phyloP scores from a whole-genome alignment of 1,284 basidiomycete genomes.

The Melampsora allii-populina region DNA sequence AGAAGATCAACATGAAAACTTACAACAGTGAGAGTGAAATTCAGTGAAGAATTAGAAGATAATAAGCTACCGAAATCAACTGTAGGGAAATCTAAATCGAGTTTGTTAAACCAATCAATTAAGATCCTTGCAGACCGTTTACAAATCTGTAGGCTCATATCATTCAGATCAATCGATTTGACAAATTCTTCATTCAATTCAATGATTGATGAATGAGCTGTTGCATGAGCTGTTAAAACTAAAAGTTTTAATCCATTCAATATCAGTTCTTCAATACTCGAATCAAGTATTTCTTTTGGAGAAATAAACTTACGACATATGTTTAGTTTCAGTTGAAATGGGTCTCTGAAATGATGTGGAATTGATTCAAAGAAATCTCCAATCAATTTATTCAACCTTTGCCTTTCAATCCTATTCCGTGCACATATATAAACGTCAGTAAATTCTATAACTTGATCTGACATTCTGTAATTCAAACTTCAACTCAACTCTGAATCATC shows the following conservation, averaged over 20 bases:
- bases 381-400: slow-evolving; percentile 10
- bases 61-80: slow-evolving; percentile 28
- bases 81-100: slow-evolving; percentile 2
- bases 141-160: slow-evolving; percentile 13
- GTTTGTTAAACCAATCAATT: slow-evolving; percentile 26
- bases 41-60: slow-evolving; percentile 25
- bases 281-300: not conserved
- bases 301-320: slow-evolving; percentile 24
- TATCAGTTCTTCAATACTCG: not conserved
- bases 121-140: slow-evolving; percentile 8
- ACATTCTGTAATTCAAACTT: not conserved
- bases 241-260: not conserved
- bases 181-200: slow-evolving; percentile 36
- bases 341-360: slow-evolving; percentile 9
- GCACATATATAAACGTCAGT: not conserved
- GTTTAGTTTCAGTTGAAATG: slow-evolving; percentile 25
- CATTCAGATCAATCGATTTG: slow-evolving; percentile 2
- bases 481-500: slow-evolving; percentile 26
- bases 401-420: slow-evolving; percentile 9
- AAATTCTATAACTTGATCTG: no score
- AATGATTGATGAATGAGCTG: slow-evolving; percentile 30
- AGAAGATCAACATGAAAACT: slow-evolving; percentile 2
- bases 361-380: slow-evolving; percentile 21
- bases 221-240: slow-evolving; percentile 37
- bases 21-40: slow-evolving; percentile 33